Conservation (phyloP, 371 early-diverging fungal genomes). For the Thermomucor indicae-seudaticae region DNA sequence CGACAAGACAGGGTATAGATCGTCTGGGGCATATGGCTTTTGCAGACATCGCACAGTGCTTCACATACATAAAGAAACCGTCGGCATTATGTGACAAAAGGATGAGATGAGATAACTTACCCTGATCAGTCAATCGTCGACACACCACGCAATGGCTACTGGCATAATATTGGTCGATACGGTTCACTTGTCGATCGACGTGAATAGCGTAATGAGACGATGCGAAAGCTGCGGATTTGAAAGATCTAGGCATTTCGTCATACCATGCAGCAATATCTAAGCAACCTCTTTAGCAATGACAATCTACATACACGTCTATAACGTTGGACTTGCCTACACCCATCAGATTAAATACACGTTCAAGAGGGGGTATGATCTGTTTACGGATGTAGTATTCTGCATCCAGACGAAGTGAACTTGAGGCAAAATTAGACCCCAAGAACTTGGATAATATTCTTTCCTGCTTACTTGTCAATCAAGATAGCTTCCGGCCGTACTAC, state of each 20-base stretch:
- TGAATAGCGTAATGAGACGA: conserved; percentile 6
- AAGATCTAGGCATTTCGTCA: conserved; percentile 57
- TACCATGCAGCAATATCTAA: conserved; percentile 59
- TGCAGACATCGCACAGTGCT: conserved; percentile 23
- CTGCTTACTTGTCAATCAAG: conserved; percentile 43
- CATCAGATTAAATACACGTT: conserved; percentile 73
- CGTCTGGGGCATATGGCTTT: conserved; percentile 6
- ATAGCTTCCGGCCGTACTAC: conserved; percentile 67
- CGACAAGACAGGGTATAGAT: conserved; percentile 16
- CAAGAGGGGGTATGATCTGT: conserved; percentile 79
- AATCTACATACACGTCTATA: too few species aligned
- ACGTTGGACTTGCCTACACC: conserved; percentile 54
- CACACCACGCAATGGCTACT: conserved; percentile 39
- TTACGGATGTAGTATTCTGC: conserved; percentile 80
- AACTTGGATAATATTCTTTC: not conserved
- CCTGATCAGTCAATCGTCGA: conserved; percentile 20
- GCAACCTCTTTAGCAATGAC: too few species aligned
- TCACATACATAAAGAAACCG: too few species aligned
- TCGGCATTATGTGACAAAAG: conserved; percentile 4
- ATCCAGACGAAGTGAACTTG: conserved; percentile 58
- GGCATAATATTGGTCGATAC: conserved; percentile 41
- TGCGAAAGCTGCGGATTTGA: conserved; percentile 27
- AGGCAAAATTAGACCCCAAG: too few species aligned
- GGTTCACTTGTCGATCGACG: conserved; percentile 1
- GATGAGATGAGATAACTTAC: conserved; percentile 9